phyloP scores from a whole-genome alignment of 2,329 filamentous ascomycete species.

The Nothopassalora personata region DNA sequence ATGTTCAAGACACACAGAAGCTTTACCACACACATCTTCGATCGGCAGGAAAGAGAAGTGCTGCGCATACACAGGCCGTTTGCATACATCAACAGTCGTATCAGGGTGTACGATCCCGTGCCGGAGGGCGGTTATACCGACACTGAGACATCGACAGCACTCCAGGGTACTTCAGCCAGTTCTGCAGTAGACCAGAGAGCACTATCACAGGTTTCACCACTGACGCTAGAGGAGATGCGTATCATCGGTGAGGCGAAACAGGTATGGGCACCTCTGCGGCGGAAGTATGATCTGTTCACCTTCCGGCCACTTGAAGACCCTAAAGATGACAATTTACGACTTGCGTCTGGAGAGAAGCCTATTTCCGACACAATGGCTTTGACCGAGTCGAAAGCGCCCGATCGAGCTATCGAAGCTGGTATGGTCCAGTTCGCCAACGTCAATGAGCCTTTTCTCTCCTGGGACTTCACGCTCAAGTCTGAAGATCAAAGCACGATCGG shows the following conservation, averaged over 20 bases:
- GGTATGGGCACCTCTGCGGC: slow-evolving; percentile 56
- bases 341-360: slow-evolving; percentile 36
- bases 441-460: slow-evolving; percentile 58
- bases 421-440: slow-evolving; percentile 59
- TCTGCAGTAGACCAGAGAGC: slow-evolving; percentile 40
- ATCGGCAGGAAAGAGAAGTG: slow-evolving; percentile 55
- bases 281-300: slow-evolving; percentile 63
- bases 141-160: slow-evolving; percentile 31
- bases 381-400: slow-evolving; percentile 41
- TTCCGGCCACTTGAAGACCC: slow-evolving; percentile 41
- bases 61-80: slow-evolving; percentile 59
- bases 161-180: slow-evolving; percentile 42
- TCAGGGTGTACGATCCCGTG: slow-evolving; percentile 52
- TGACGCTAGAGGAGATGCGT: slow-evolving; percentile 54
- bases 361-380: slow-evolving; percentile 43
- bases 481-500: slow-evolving; percentile 50
- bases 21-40: slow-evolving; percentile 62
- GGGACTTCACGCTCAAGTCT: slow-evolving; percentile 57
- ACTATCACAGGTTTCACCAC: slow-evolving; percentile 48
- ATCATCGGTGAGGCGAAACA: slow-evolving; percentile 60
- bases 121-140: slow-evolving; percentile 34
- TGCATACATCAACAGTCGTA: slow-evolving; percentile 57
- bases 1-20: slow-evolving; percentile 58
- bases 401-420: slow-evolving; percentile 37
- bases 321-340: slow-evolving; percentile 30